Percentiles rank a stretch among this genome's conserved stretches.
Evolutionary conservation across 495 filamentous ascomycete species (phyloP).

Genomic region (Glutinoglossum americanum): DNA sequence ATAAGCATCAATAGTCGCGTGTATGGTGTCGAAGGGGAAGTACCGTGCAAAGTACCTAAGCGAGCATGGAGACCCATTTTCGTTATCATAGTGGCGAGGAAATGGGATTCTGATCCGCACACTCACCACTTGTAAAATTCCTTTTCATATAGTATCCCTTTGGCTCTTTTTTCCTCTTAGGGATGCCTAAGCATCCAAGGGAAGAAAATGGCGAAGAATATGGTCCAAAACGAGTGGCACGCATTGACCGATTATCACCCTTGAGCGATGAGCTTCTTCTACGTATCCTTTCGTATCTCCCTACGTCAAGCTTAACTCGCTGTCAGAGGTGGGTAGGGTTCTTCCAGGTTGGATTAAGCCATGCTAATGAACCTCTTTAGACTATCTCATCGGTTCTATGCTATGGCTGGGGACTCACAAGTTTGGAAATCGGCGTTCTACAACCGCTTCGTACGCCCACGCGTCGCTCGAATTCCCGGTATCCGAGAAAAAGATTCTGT

Average conservation of each 20-base stretch:
- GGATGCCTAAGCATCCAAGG: constrained; percentile 3
- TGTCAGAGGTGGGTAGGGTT: constrained; percentile 35
- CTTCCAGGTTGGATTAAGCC: neutral
- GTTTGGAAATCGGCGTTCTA: constrained; percentile 88
- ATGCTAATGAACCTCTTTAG: constrained; percentile 18
- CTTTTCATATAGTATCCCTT: neutral
- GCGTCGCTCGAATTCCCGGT: constrained; percentile 55
- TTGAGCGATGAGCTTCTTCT: constrained; percentile 80
- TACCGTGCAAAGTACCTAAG: neutral
- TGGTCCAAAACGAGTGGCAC: constrained; percentile 11
- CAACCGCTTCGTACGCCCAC: constrained; percentile 66
- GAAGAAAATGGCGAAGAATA: constrained; percentile 1
- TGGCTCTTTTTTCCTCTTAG: neutral
- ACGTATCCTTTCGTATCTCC: constrained; percentile 58
- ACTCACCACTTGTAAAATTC: neutral
- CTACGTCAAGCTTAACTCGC: constrained; percentile 41
- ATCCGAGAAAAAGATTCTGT: constrained; percentile 25
- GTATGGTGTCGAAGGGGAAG: neutral
- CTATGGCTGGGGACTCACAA: constrained; percentile 61
- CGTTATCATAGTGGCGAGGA: neutral
- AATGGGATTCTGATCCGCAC: neutral
- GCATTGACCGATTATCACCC: constrained; percentile 28
- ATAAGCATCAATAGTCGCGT: neutral
- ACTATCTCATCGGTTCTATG: constrained; percentile 55
- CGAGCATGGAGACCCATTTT: no score